Evolutionary conservation across 2,329 filamentous ascomycete genomes (phyloP).

Genomic region (Sporothrix curviconia): DNA sequence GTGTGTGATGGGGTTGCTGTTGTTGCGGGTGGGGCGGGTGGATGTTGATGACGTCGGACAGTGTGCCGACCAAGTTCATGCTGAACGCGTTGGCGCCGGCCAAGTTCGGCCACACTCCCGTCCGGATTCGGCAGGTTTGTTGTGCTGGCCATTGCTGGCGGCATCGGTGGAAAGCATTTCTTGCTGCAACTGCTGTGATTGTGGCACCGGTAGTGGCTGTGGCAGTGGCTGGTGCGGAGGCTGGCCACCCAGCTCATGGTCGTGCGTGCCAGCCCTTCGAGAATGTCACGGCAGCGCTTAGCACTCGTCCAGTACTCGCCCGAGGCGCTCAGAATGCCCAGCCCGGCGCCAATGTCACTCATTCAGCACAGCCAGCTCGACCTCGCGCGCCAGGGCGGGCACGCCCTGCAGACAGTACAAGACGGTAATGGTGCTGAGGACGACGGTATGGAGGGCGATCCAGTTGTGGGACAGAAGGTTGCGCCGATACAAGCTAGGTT

Average conservation of each 20-base stretch:
- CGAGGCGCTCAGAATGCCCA: background rate
- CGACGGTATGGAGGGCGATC: background rate
- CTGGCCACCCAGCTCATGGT: conserved; percentile 1
- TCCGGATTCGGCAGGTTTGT: background rate
- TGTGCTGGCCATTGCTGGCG: background rate
- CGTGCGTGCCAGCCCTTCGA: background rate
- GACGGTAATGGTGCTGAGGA: background rate
- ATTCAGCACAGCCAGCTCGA: background rate
- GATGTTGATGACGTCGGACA: background rate
- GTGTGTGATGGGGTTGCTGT: background rate
- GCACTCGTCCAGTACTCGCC: background rate
- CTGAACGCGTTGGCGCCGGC: background rate
- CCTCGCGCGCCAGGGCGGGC: conserved; percentile 18
- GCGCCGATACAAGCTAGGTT: background rate
- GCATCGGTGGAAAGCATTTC: background rate
- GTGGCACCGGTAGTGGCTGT: background rate
- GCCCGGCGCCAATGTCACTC: background rate
- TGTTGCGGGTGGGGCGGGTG: background rate
- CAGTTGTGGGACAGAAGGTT: background rate
- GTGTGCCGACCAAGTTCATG: background rate
- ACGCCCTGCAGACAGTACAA: background rate
- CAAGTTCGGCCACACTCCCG: background rate
- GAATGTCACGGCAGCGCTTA: background rate
- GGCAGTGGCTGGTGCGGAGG: background rate
- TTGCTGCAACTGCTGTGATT: background rate